These are phyloP conservation scores for Verticillium zaregamsianum DNA, from an alignment of 2,329 filamentous ascomycete genomes.

Conservation along the genomic window DNA sequence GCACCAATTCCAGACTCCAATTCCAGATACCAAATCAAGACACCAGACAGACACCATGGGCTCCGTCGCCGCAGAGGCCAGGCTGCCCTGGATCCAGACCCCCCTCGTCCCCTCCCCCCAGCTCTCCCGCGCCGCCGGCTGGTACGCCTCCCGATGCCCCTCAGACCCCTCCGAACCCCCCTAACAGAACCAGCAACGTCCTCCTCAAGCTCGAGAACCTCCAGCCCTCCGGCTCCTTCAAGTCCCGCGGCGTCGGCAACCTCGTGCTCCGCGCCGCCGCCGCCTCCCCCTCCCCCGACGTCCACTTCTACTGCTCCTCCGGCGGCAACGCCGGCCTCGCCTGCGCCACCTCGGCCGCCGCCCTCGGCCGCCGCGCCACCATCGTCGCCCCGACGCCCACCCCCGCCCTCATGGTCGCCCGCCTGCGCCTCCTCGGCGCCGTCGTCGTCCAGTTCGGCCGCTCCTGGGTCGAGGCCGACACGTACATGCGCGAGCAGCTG, in stretches of 20 bases:
- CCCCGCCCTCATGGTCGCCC: slow-evolving; percentile 65
- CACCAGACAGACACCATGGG: slow-evolving; percentile 26
- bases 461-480: slow-evolving; percentile 67
- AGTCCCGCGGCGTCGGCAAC: slow-evolving; percentile 73
- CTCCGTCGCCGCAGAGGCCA: slow-evolving; percentile 31
- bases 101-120: slow-evolving; percentile 64
- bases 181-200: slow-evolving; percentile 54
- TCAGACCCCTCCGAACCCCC: not conserved
- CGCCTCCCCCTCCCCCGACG: slow-evolving; percentile 24
- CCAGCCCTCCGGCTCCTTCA: slow-evolving; percentile 83
- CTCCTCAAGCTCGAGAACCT: slow-evolving; percentile 83
- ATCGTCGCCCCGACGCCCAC: slow-evolving; percentile 69
- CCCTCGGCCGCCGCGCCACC: slow-evolving; percentile 62
- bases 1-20: too few relatives aligned
- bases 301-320: slow-evolving; percentile 75
- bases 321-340: slow-evolving; percentile 85
- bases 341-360: slow-evolving; percentile 66
- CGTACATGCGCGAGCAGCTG: slow-evolving; percentile 56
- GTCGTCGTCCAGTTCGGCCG: slow-evolving; percentile 65
- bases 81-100: slow-evolving; percentile 65
- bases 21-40: too few relatives aligned
- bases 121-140: slow-evolving; percentile 67
- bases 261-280: slow-evolving; percentile 52
- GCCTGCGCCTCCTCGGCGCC: slow-evolving; percentile 64
- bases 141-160: slow-evolving; percentile 41